phyloP scores from a whole-genome alignment of 2,329 filamentous ascomycete genomes.

The Talaromyces sp. region DNA sequence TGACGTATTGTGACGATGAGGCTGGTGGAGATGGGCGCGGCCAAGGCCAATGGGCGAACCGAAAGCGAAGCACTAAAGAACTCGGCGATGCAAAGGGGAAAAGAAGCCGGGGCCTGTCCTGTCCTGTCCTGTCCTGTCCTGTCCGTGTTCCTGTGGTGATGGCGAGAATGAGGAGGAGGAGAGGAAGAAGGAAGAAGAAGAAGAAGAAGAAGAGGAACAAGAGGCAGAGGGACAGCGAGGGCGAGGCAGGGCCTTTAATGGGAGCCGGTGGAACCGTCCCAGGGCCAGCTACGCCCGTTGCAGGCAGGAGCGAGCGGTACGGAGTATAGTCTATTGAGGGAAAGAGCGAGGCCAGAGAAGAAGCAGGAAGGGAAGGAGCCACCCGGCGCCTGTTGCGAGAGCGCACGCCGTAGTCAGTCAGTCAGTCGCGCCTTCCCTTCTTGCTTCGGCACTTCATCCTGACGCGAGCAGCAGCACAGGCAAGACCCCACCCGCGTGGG shows the following conservation, averaged over 20 bases:
- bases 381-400: neutral
- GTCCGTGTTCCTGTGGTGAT: neutral
- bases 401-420: neutral
- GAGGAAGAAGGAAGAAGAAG: neutral
- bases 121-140: neutral
- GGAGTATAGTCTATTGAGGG: neutral
- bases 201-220: neutral
- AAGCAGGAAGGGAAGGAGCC: neutral
- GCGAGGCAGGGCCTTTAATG: neutral
- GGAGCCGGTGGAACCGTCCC: neutral
- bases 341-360: neutral
- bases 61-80: neutral
- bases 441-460: neutral
- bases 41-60: neutral
- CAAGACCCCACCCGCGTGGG: neutral
- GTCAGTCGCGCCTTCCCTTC: neutral
- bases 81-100: neutral
- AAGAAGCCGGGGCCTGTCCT: neutral
- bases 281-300: neutral
- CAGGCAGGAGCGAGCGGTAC: neutral
- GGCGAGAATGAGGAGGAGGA: neutral
- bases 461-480: neutral
- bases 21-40: constrained; percentile 1
- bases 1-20: constrained; percentile 11
- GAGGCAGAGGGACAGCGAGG: neutral